These are phyloP conservation scores for Collybia sp. DNA, from an alignment of 768 basidiomycete species.

Conservation along the genomic window DNA sequence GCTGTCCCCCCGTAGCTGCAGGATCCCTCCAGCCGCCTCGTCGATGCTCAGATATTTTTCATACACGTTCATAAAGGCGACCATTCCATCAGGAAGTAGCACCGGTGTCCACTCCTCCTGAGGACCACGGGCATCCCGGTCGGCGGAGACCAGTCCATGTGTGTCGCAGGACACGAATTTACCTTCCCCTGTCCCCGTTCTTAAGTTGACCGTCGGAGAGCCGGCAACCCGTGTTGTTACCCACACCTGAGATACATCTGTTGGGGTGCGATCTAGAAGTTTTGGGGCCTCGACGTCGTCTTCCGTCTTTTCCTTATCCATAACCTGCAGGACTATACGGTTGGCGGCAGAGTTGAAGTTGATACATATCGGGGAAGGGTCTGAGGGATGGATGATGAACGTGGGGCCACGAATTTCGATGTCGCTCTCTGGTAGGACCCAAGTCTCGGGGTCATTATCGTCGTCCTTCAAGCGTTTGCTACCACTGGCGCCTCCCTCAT, in stretches of 20 bases:
- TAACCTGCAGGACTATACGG: conserved; percentile 58
- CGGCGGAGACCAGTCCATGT: conserved; percentile 78
- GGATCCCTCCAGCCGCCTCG: conserved; percentile 77
- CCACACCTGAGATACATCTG: conserved; percentile 89
- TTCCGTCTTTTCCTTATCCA: conserved; percentile 56
- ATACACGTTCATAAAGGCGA: conserved; percentile 84
- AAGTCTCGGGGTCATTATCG: conserved; percentile 65
- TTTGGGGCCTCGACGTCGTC: conserved; percentile 36
- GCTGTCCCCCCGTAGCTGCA: conserved; percentile 79
- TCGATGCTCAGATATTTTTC: conserved; percentile 86
- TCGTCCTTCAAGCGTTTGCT: conserved; percentile 45
- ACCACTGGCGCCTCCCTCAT: conserved; percentile 35
- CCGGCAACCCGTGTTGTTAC: conserved; percentile 85
- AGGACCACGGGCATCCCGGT: conserved; percentile 85
- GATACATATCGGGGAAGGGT: conserved; percentile 70
- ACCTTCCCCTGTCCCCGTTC: conserved; percentile 83
- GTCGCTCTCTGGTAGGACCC: conserved; percentile 72
- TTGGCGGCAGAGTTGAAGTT: conserved; percentile 77
- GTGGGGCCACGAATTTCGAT: conserved; percentile 84
- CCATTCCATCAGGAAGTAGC: conserved; percentile 78
- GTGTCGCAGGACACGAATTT: conserved; percentile 89
- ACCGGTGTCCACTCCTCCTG: conserved; percentile 94
- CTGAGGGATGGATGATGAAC: conserved; percentile 79
- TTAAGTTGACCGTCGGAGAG: conserved; percentile 77
- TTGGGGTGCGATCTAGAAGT: conserved; percentile 65